A percentile compares a stretch with the other conserved stretches of the same genome.
phyloP scores from a whole-genome alignment of 345 rosid genomes.

The Gynandropsis gynandra region DNA sequence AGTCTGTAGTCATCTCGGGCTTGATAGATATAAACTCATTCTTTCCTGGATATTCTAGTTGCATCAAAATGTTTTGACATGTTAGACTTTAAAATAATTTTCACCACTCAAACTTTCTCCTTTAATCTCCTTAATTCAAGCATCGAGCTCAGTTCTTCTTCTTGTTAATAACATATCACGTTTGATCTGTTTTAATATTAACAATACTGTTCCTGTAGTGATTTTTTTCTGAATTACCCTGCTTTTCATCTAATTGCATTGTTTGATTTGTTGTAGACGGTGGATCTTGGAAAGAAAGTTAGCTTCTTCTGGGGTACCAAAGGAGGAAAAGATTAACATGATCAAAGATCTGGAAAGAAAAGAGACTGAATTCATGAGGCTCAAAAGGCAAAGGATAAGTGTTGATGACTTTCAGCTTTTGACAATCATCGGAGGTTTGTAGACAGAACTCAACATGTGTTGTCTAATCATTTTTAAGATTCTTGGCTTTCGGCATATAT shows the following conservation, averaged over 20 bases:
- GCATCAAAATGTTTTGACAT: not conserved
- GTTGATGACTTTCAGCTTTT: conserved; percentile 91
- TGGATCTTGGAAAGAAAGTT: conserved; percentile 87
- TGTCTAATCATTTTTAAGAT: not conserved
- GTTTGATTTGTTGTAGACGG: conserved; percentile 49
- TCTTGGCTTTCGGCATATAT: not conserved
- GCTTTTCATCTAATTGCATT: conserved; percentile 10
- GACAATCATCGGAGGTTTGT: conserved; percentile 91
- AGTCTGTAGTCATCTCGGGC: not conserved
- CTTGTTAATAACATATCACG: conserved; percentile 2
- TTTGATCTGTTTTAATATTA: conserved; percentile 2
- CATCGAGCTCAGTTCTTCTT: not conserved
- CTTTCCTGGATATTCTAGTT: not conserved
- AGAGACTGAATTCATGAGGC: conserved; percentile 94
- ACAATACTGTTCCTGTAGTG: not conserved
- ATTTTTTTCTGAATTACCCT: not conserved
- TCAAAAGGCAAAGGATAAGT: conserved; percentile 84
- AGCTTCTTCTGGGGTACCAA: conserved; percentile 85
- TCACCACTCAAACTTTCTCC: not conserved
- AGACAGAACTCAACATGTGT: conserved; percentile 8
- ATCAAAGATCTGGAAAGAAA: conserved; percentile 90
- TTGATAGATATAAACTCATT: not conserved
- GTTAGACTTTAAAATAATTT: not conserved
- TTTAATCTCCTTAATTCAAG: not conserved
- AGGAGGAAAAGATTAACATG: conserved; percentile 78